Conservation (phyloP, 352 stramenopile genomes). For the Globisporangium spiculum region DNA sequence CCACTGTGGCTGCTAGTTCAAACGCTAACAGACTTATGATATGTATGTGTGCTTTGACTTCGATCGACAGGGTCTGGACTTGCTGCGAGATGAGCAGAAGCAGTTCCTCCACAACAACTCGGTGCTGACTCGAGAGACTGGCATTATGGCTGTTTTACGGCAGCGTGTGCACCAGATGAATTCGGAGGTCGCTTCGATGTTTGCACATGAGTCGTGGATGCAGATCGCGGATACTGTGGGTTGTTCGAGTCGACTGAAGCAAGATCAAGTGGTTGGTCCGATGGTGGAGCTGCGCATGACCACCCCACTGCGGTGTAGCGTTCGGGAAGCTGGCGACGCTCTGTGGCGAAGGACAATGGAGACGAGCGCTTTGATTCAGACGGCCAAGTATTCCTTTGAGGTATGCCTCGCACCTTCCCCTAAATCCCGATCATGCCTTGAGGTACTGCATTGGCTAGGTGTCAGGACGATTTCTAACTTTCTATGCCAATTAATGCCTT, state of each 20-base stretch:
- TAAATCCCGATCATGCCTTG: too few relatives aligned
- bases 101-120: conserved; percentile 4
- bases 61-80: neutral
- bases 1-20: too few relatives aligned
- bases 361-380: conserved; percentile 21
- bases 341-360: neutral
- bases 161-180: conserved; percentile 3
- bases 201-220: neutral
- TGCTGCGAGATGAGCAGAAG: conserved; percentile 11
- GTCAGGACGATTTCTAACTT: too few relatives aligned
- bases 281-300: conserved; percentile 21
- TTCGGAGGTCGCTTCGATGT: neutral
- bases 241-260: neutral
- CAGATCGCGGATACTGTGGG: neutral
- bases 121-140: neutral
- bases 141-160: conserved; percentile 1
- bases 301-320: neutral
- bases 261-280: neutral
- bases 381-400: conserved; percentile 2
- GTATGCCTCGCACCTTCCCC: neutral
- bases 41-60: neutral
- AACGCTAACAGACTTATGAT: too few relatives aligned
- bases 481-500: too few relatives aligned
- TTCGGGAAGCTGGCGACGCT: neutral
- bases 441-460: too few relatives aligned